Evolutionary conservation across 192 early-diverging fungal species (phyloP).

Genomic region (Allomyces macrogynus): DNA sequence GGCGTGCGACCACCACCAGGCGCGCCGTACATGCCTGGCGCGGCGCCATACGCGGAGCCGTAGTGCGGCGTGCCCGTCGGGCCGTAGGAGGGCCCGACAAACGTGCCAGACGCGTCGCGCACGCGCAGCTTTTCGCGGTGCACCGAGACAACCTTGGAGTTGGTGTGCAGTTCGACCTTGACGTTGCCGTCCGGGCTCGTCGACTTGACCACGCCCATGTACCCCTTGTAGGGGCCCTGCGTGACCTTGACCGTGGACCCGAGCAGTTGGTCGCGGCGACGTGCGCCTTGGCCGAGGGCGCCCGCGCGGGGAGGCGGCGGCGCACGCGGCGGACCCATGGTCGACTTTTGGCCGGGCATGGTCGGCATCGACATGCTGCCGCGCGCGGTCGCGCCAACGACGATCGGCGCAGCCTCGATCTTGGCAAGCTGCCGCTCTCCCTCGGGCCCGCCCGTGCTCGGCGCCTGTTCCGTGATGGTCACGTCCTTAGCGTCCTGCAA

Average conservation of each 20-base stretch:
- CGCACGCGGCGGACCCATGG: too few relatives aligned
- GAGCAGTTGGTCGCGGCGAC: not conserved
- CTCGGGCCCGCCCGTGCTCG: too few relatives aligned
- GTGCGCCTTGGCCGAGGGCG: not conserved
- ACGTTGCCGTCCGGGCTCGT: constrained; percentile 36
- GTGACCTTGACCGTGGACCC: constrained; percentile 55
- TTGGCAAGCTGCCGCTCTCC: too few relatives aligned
- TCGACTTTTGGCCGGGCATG: too few relatives aligned
- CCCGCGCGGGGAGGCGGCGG: not conserved
- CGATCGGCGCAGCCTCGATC: too few relatives aligned
- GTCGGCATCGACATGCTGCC: too few relatives aligned
- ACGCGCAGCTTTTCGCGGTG: constrained; percentile 53
- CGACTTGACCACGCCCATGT: constrained; percentile 88
- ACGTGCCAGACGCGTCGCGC: constrained; percentile 29
- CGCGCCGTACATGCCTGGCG: constrained; percentile 9
- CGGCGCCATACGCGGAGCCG: constrained; percentile 10
- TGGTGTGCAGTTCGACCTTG: constrained; percentile 86
- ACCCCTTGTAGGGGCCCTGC: constrained; percentile 88
- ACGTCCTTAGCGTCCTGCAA: constrained; percentile 56
- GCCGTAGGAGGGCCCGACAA: constrained; percentile 23
- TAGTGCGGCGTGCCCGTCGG: constrained; percentile 7
- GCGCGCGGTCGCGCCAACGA: too few relatives aligned
- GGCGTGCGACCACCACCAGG: constrained; percentile 22
- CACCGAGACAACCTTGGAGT: constrained; percentile 56
- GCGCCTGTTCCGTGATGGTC: constrained; percentile 9